Percentiles rank a stretch among this genome's conserved stretches.
Evolutionary conservation across 192 early-diverging fungal species (phyloP).

Genomic region (Coemansia sp.): DNA sequence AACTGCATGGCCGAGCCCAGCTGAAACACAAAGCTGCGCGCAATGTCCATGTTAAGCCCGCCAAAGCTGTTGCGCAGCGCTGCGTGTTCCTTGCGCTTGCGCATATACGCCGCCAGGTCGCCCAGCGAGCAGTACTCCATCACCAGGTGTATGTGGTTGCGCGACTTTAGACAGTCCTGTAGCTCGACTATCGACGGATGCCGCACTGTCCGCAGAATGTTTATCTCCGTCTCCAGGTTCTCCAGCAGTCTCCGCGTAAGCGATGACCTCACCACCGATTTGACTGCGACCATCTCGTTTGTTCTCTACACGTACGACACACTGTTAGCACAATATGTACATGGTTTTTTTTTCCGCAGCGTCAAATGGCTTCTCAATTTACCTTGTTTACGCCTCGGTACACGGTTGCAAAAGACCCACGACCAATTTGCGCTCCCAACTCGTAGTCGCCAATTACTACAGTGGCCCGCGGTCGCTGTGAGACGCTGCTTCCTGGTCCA

Average conservation of each 20-base stretch:
- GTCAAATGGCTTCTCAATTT: constrained; percentile 1
- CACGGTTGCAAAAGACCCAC: constrained; percentile 95
- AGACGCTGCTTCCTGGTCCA: constrained; percentile 13
- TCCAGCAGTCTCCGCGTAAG: constrained; percentile 88
- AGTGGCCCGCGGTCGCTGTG: constrained; percentile 44
- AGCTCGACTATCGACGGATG: constrained; percentile 89
- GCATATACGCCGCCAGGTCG: constrained; percentile 89
- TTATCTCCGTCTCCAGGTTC: constrained; percentile 95
- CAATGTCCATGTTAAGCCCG: constrained; percentile 78
- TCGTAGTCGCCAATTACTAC: constrained; percentile 75
- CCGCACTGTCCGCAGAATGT: constrained; percentile 80
- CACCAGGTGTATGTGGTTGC: constrained; percentile 90
- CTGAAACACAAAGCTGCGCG: constrained; percentile 84
- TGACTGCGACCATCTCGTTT: constrained; percentile 76
- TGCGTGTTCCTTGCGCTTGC: constrained; percentile 56
- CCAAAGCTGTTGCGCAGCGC: constrained; percentile 61
- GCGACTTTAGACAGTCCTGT: constrained; percentile 88
- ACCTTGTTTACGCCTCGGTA: constrained; percentile 77
- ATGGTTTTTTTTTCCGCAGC: background rate
- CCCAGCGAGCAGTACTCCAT: constrained; percentile 99
- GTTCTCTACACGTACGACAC: constrained; percentile 48
- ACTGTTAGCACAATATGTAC: background rate
- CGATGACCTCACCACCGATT: constrained; percentile 84
- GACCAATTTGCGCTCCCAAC: constrained; percentile 81
- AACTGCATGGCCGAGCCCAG: constrained; percentile 80